Evolutionary conservation across 2,329 filamentous ascomycete species (phyloP), one percentile per base, ranked within the genome.

Genomic region (Cordyceps javanica): DNA sequence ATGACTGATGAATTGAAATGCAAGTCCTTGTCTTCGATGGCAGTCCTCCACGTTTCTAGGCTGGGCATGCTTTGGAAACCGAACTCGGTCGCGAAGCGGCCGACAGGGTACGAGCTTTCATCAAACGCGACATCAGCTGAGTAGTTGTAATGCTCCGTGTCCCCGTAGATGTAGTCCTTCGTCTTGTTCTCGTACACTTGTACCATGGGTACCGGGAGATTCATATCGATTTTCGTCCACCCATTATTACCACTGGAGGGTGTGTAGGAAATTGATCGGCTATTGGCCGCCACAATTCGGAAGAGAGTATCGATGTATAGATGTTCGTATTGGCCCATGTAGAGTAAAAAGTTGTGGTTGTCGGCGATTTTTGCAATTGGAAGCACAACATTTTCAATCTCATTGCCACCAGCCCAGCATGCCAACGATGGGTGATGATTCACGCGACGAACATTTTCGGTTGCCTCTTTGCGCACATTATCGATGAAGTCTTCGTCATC

Each of bases 371-470:
- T 23, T 5, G 57, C 23, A 11, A 59, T 49, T 0, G 63, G 66
- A 2, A 85, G 70, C 65, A 81, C 77, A 11, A 83, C 65, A 44
- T 78, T 82, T 64, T 86, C 82, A 2, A 87, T 72, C 66, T 86
- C 83, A 60, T 86, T 87, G 11, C 78, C 78, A 6, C 79, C 79
- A 1, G 77, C 77, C 79, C 79, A 82, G 5, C 80, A 66, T 1
- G 78, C 79, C 3, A 82, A 65, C 0, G 78, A 81, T 3, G 80
- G 82, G 63, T 86, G 82, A 61, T 85, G 82, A 52, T 85, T 85
- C 21, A 82, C 70, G 19, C 83, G 71, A n/a, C 83, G 75, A 8
- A 85, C 81, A 53, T 86, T 80, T 60, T 86, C 86, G 5, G 76
- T 70, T 5, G 81, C 81, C 63, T 86, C 83, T 16, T 76, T 72